phyloP scores from a whole-genome alignment of 768 basidiomycete species.

The Collybia mongolica region DNA sequence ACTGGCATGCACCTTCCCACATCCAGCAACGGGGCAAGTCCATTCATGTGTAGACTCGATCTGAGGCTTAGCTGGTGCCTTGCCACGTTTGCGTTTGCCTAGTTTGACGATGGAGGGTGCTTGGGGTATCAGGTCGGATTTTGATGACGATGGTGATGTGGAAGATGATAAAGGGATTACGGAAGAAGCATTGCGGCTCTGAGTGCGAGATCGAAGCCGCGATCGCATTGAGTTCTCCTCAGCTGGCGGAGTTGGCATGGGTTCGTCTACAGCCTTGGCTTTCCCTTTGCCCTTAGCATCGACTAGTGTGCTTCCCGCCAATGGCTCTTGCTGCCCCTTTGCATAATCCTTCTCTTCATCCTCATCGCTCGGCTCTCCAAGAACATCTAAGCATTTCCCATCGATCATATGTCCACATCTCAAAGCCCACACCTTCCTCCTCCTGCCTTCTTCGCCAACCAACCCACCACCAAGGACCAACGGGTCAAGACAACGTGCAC shows the following conservation, averaged over 20 bases:
- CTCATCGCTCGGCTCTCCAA: conserved; percentile 37
- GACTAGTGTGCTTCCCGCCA: conserved; percentile 8
- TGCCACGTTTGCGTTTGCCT: conserved; percentile 18
- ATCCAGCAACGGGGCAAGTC: conserved; percentile 63
- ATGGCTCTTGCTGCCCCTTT: background rate
- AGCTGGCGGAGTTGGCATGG: conserved; percentile 1
- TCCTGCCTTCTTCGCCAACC: conserved; percentile 40
- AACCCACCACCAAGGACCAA: conserved; percentile 54
- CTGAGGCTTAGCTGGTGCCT: conserved; percentile 26
- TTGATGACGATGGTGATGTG: conserved; percentile 1
- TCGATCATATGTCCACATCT: conserved; percentile 80
- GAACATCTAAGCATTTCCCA: conserved; percentile 64
- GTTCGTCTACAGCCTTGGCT: conserved; percentile 17
- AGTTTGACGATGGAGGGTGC: conserved; percentile 5
- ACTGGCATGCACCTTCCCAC: conserved; percentile 53
- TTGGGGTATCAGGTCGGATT: conserved; percentile 7
- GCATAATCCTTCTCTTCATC: conserved; percentile 4
- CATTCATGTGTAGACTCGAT: conserved; percentile 56
- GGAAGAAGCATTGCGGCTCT: background rate
- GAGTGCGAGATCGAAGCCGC: conserved; percentile 49
- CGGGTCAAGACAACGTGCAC: conserved; percentile 66
- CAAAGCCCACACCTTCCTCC: conserved; percentile 63
- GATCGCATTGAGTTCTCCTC: conserved; percentile 49
- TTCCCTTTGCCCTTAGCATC: conserved; percentile 39
- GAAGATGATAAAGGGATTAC: background rate